A percentile compares a stretch with the other conserved stretches of the same genome.
Conservation (phyloP, 2,329 filamentous ascomycete species). For the Xylariaceae sp. region DNA sequence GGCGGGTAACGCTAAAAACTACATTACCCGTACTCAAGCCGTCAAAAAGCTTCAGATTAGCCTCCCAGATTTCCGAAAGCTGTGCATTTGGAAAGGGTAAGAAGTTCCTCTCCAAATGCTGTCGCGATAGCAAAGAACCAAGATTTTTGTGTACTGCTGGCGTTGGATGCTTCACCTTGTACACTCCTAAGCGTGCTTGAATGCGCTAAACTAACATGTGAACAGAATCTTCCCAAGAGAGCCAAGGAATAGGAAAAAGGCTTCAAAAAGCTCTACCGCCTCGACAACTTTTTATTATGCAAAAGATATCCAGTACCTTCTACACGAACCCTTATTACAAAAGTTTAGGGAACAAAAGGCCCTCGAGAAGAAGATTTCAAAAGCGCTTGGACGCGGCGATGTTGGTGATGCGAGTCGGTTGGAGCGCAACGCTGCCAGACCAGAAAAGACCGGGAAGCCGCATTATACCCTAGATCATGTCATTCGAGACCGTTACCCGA, state of each 20-base stretch:
- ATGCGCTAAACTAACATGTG: background rate
- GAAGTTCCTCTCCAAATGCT: background rate
- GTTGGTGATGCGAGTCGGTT: constrained; percentile 85
- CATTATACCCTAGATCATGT: constrained; percentile 94
- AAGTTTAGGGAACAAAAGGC: constrained; percentile 98
- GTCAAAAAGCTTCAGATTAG: constrained; percentile 98
- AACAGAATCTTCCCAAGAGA: constrained; percentile 87
- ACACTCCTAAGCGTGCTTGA: background rate
- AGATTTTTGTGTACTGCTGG: no score
- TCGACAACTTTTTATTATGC: constrained; percentile 91
- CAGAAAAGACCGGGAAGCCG: constrained; percentile 90
- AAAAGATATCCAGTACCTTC: constrained; percentile 97
- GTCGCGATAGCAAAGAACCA: no score
- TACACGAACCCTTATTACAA: constrained; percentile 90
- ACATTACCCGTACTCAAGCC: constrained; percentile 94
- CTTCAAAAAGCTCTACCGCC: constrained; percentile 84
- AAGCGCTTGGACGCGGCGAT: constrained; percentile 89
- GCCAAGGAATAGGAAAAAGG: constrained; percentile 96
- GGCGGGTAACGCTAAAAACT: constrained; percentile 95
- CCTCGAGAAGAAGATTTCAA: constrained; percentile 96
- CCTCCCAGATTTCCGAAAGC: constrained; percentile 93
- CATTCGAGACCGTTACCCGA: constrained; percentile 96
- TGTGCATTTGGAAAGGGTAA: constrained; percentile 96
- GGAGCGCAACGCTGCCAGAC: constrained; percentile 82
- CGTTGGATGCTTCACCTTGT: background rate